Evolutionary conservation across 2,329 filamentous ascomycete species (phyloP).

Genomic region (Aspergillus bombycis): DNA sequence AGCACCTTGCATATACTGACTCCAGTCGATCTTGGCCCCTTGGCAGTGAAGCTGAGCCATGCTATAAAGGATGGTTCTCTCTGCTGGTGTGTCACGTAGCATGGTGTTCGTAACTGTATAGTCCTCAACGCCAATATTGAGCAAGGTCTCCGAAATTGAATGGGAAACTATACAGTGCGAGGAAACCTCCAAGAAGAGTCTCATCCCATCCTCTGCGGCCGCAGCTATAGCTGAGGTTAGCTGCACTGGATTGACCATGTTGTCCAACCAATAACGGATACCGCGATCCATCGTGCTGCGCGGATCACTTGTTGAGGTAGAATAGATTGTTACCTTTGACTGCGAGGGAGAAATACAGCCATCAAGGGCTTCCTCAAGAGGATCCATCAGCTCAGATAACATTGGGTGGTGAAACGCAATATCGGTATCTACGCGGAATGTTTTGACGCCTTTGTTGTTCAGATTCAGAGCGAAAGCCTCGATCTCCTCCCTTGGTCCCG

Average conservation of each 20-base stretch:
- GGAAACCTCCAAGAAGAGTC: conserved; percentile 48
- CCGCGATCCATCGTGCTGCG: conserved; percentile 7
- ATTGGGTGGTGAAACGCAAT: conserved; percentile 48
- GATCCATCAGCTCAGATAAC: conserved; percentile 33
- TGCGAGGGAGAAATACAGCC: conserved; percentile 27
- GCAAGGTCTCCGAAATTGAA: conserved; percentile 46
- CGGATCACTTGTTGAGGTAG: conserved; percentile 23
- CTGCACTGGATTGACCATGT: conserved; percentile 39
- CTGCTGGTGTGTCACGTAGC: conserved; percentile 29
- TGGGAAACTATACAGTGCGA: conserved; percentile 47
- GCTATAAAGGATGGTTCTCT: conserved; percentile 30
- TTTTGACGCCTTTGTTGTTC: conserved; percentile 30
- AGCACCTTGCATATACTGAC: conserved; percentile 20
- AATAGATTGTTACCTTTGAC: conserved; percentile 17
- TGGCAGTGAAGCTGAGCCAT: conserved; percentile 34
- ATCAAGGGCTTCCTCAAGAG: conserved; percentile 27
- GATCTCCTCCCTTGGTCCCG: conserved; percentile 16
- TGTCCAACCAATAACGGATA: conserved; percentile 40
- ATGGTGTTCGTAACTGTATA: conserved; percentile 37
- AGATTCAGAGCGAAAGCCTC: not conserved
- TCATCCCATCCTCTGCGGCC: conserved; percentile 42
- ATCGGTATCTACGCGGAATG: conserved; percentile 43
- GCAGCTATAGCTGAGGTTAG: conserved; percentile 41
- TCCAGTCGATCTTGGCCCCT: conserved; percentile 36
- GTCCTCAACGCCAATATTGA: conserved; percentile 35